Base-by-base conservation (phyloP, 2,329 filamentous ascomycete genomes). In the Aspergillus jensenii region DNA sequence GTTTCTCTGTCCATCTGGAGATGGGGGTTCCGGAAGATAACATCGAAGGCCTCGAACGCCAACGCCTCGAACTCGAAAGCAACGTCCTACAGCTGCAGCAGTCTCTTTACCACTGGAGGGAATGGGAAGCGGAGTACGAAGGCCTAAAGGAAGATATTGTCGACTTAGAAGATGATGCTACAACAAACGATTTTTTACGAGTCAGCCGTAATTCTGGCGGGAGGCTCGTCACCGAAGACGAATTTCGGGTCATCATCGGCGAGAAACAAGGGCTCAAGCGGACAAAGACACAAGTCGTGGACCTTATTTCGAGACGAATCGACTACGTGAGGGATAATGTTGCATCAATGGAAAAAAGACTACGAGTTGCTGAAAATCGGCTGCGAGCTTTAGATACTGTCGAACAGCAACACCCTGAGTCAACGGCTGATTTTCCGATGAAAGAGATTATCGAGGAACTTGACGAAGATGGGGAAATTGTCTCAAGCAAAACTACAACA, bases 371-470 rank as follows among this genome's bases (percentile, higher is more conserved):
- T 6, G 87, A 96, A 73, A 60, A 68, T 41, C 89, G 89, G 67
- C 78, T 93, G 49, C 84, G 86, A 15, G 85, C 85, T 9, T 81
- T 88, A 11, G 79, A 85, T 9, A 77, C 86, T 3, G 74, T 85
- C 44, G 83, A 82, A 56, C 82, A 87, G 23, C 83, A 87, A 0
- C 85, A 87, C 54, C 33, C 41, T 19, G 86, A 89, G 59, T 88
- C 90, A 59, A 86, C 87, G 12, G 87, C 87, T 1, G 66, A 68
- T 31, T 79, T 92, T 52, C 90, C 92, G 0, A 84, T 98, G 58
- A 93, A 90, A 33, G 95, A 98, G 67, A 98, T 99, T 63, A 81
- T 91, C 55, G 95, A 99, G 75, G 87, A 96, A 76, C 80, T 98
- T 23, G 95, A 98, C 69, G 93, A 97, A 8, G 85, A 96, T 11